These are phyloP conservation scores for Alternaria infectoria DNA, from an alignment of 2,329 filamentous ascomycete species.

Conservation along the genomic window DNA sequence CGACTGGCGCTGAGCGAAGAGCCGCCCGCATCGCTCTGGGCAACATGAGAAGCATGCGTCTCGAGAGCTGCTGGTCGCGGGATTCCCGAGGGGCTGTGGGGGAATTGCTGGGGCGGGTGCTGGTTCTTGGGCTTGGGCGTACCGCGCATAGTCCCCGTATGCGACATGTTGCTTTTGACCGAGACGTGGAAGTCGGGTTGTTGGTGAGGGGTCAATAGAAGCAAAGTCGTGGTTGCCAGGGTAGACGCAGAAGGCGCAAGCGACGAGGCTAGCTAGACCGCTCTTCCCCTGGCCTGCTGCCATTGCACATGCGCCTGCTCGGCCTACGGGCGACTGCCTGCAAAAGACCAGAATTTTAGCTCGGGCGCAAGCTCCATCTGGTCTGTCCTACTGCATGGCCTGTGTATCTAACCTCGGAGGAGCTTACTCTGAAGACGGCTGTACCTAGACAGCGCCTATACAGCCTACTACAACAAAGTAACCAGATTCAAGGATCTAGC, in stretches of 20 bases:
- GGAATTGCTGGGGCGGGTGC: conserved; percentile 61
- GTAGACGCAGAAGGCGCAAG: conserved; percentile 25
- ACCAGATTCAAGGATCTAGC: not conserved
- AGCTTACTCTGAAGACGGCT: not conserved
- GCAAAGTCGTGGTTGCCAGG: conserved; percentile 28
- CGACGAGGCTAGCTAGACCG: conserved; percentile 22
- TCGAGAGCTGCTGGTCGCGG: conserved; percentile 76
- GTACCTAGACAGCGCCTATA: not conserved
- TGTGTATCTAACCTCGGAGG: not conserved
- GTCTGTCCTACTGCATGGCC: not conserved
- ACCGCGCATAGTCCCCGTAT: conserved; percentile 70
- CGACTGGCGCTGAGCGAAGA: conserved; percentile 90
- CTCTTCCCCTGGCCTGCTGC: conserved; percentile 1
- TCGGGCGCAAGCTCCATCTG: not conserved
- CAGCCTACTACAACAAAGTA: not conserved
- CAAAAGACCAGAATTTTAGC: not conserved
- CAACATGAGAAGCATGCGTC: conserved; percentile 51
- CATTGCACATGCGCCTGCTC: not conserved
- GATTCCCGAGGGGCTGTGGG: conserved; percentile 72
- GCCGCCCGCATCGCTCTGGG: conserved; percentile 63
- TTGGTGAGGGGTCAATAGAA: conserved; percentile 28
- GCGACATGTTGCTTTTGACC: conserved; percentile 59
- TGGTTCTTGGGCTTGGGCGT: conserved; percentile 74
- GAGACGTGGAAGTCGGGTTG: conserved; percentile 24
- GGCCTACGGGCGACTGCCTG: not conserved